Conservation (phyloP, 1,284 basidiomycete species). For the Puccinia novopanici region DNA sequence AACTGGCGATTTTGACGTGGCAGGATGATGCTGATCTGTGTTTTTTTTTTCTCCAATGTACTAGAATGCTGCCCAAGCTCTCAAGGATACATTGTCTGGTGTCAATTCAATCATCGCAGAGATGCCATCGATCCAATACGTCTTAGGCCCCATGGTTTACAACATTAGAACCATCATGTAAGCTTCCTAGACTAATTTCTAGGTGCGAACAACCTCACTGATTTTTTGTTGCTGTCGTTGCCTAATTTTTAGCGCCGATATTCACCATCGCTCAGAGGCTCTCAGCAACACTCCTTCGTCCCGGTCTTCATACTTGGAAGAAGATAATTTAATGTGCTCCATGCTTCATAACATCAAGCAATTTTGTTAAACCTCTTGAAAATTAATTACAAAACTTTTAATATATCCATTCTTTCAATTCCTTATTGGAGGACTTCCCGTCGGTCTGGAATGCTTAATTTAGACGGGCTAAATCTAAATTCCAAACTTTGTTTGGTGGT, state of each 20-base stretch:
- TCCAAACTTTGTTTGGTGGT: no score
- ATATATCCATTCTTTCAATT: not conserved
- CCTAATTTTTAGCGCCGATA: not conserved
- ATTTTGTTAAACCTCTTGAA: constrained; percentile 27
- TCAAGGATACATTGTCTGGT: not conserved
- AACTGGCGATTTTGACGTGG: not conserved
- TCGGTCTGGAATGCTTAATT: no score
- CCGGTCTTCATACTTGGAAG: not conserved
- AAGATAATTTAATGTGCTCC: constrained; percentile 16
- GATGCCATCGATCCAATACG: constrained; percentile 25
- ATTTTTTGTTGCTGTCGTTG: no score
- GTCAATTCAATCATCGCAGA: constrained; percentile 4
- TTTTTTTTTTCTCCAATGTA: not conserved
- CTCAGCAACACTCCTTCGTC: not conserved
- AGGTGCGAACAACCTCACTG: no score
- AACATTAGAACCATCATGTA: constrained; percentile 19
- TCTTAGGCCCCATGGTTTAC: constrained; percentile 34
- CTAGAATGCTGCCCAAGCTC: constrained; percentile 1
- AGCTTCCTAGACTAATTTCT: not conserved
- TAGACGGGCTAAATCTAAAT: no score
- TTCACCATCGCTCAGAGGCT: constrained; percentile 16
- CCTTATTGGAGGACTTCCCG: no score
- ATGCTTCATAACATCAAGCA: constrained; percentile 19
- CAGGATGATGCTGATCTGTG: not conserved
- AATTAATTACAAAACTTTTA: not conserved